These are phyloP conservation scores for Arctostaphylos glauca DNA, from an alignment of 148 eudicot genomes.

Conservation along the genomic window DNA sequence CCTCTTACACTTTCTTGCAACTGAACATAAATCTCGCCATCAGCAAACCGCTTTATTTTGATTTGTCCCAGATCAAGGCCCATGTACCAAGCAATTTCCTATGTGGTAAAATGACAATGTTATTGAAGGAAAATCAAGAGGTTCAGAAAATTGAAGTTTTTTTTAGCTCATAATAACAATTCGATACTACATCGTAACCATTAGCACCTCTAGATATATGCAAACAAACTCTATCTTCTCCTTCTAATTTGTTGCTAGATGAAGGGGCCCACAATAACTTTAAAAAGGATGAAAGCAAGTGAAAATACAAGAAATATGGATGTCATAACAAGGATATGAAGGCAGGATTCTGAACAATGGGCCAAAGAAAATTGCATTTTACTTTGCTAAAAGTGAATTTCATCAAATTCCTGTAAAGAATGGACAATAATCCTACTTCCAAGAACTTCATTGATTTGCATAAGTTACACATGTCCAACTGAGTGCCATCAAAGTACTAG, in stretches of 20 bases:
- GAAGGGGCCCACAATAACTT: background rate
- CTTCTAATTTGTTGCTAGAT: background rate
- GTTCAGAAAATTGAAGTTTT: background rate
- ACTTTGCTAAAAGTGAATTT: background rate
- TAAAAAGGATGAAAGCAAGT: background rate
- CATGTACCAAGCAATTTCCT: slow-evolving; percentile 98
- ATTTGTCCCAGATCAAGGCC: slow-evolving; percentile 82
- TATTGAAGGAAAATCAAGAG: background rate
- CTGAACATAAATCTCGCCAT: slow-evolving; percentile 95
- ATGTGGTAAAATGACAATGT: background rate
- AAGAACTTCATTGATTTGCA: background rate
- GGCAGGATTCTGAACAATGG: background rate
- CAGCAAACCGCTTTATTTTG: slow-evolving; percentile 83
- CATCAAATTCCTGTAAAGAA: background rate
- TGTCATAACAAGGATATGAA: background rate
- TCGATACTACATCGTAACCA: background rate
- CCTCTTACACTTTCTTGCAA: slow-evolving; percentile 97
- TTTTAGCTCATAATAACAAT: background rate
- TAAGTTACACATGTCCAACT: background rate
- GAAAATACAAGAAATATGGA: background rate
- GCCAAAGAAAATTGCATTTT: background rate
- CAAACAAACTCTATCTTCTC: background rate
- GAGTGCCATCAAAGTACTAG: background rate
- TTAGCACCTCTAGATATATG: background rate
- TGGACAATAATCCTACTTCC: background rate